These are phyloP conservation scores for Scedosporium dehoogii DNA, from an alignment of 2,329 filamentous ascomycete species.

Conservation along the genomic window DNA sequence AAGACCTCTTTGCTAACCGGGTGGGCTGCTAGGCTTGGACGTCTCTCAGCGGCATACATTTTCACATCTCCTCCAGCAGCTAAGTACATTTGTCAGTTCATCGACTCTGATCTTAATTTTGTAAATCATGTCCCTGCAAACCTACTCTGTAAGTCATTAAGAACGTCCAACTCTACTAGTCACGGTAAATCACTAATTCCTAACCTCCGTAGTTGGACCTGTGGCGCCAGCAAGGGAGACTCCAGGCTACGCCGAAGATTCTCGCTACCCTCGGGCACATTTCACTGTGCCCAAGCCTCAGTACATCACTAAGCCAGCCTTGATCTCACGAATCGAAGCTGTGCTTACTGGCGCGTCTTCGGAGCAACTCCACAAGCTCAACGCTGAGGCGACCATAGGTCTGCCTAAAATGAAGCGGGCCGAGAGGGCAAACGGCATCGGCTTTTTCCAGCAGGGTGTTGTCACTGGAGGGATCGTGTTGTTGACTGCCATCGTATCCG, in stretches of 20 bases:
- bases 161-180: conserved; percentile 17
- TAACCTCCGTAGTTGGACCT: conserved; percentile 14
- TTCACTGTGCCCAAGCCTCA: conserved; percentile 36
- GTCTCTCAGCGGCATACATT: conserved; percentile 37
- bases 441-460: conserved; percentile 39
- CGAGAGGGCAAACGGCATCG: conserved; percentile 22
- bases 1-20: background rate
- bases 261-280: conserved; percentile 29
- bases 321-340: conserved; percentile 11
- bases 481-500: conserved; percentile 7
- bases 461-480: conserved; percentile 23
- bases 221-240: conserved; percentile 6
- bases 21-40: conserved; percentile 12
- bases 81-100: conserved; percentile 51
- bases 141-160: conserved; percentile 29
- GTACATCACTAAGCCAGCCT: conserved; percentile 18
- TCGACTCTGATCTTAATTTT: conserved; percentile 37
- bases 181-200: background rate
- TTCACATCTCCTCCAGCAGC: conserved; percentile 38
- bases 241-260: background rate
- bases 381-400: conserved; percentile 13
- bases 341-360: conserved; percentile 12
- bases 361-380: conserved; percentile 1
- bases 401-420: conserved; percentile 19
- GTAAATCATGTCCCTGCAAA: conserved; percentile 48